These are phyloP conservation scores for Ophiostoma perfectum DNA, from an alignment of 2,329 filamentous ascomycete genomes.

Conservation along the genomic window DNA sequence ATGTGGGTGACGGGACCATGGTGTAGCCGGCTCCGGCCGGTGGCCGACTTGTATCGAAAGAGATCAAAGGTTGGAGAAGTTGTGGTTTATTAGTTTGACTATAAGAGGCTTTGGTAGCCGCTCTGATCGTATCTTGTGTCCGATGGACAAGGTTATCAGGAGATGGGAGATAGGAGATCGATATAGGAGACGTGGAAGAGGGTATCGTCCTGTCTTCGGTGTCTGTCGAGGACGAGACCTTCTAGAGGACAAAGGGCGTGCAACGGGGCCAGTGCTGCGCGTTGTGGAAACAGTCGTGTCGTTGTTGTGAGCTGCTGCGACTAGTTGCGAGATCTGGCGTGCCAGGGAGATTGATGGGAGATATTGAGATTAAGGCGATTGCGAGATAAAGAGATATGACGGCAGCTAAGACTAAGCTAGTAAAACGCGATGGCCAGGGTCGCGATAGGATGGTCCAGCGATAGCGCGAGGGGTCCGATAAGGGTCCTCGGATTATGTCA, in stretches of 20 bases:
- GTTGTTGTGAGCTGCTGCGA: slow-evolving; percentile 3
- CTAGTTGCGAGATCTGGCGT: background rate
- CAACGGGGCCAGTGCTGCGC: background rate
- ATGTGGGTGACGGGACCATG: slow-evolving; percentile 6
- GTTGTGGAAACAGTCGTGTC: background rate
- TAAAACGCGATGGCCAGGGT: slow-evolving; percentile 5
- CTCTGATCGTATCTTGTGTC: too few species aligned
- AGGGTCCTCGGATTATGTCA: slow-evolving; percentile 1
- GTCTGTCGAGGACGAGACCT: too few species aligned
- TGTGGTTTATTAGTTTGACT: too few species aligned
- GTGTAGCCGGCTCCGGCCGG: slow-evolving; percentile 4
- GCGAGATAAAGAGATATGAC: slow-evolving; percentile 11
- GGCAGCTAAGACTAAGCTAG: slow-evolving; percentile 6
- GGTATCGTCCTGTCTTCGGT: too few species aligned
- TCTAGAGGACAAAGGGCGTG: background rate
- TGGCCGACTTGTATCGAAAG: background rate
- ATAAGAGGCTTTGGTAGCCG: too few species aligned
- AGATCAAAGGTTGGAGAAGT: too few species aligned
- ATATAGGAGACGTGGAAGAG: too few species aligned
- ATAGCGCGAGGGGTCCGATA: slow-evolving; percentile 12
- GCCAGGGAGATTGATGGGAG: slow-evolving; percentile 2
- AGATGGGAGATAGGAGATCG: too few species aligned
- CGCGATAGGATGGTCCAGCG: background rate
- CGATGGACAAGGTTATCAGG: too few species aligned
- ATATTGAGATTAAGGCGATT: slow-evolving; percentile 7